Base-by-base conservation (phyloP, 805 yeast genomes). In the Suhomyces emberorum region DNA sequence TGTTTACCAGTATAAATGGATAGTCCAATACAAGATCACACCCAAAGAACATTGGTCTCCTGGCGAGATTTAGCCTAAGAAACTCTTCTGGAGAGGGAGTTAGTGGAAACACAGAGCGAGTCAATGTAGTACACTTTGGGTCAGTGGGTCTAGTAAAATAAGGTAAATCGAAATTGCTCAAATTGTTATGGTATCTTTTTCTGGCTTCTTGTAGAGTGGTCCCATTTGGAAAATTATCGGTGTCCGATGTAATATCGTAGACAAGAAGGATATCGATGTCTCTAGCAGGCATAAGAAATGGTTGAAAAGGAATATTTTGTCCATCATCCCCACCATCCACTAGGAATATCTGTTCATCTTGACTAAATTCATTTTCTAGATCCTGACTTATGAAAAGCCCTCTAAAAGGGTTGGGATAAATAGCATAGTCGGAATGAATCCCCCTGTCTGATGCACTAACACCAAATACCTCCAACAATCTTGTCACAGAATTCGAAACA, bases 371-470 rank as follows among this genome's bases (percentile, higher is more conserved):
- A 29, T 35, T 41, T 5, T 29, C 40, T n/a, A 38, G 11, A 18
- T 6, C n/a, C 41, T 21, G 32, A 31, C 17, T 28, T 27, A 17
- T 15, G 15, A 16, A 17, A 27, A 43, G 52, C 2, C 59, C 61
- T 42, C 61, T 70, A 49, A 81, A 81, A 2, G 88, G 86, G 41
- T 79, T 81, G 1, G 85, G 86, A 40, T 64, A 70, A 2, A 78
- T 48, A 0, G 85, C 86, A 54, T 73, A 78, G 47, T 79, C 84
- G 2, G 80, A 77, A 37, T 72, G 77, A 18, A 49, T 21, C 3
- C 51, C 34, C 12, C 42, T 47, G 33, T 42, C 35, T 15, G 55
- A 54, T 0, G 63, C 51, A 12, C 69, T 59, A 16, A 74, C 46
- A 0, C 79, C 79, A 55, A 74, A 74, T 1, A 66, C 49, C 36